Percentiles rank a stretch among this genome's conserved stretches.
Evolutionary conservation across 2,329 filamentous ascomycete species (phyloP).

Genomic region (Myriosclerotinia curreyana): DNA sequence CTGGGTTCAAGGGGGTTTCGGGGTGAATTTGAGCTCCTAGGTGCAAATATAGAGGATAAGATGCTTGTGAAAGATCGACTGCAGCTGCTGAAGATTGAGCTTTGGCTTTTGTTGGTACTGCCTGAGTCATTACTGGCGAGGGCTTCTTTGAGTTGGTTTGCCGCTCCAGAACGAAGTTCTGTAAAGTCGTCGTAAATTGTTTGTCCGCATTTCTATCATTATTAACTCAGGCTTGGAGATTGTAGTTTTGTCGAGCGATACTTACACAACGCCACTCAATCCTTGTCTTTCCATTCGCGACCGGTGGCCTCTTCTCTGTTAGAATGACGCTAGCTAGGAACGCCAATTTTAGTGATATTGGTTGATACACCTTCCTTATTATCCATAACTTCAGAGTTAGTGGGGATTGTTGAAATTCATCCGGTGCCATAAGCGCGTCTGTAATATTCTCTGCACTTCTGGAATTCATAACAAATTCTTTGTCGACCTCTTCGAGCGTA

Average conservation of each 20-base stretch:
- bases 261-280: slow-evolving; percentile 23
- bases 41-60: not conserved
- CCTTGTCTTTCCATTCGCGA: slow-evolving; percentile 20
- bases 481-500: not conserved
- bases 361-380: not conserved
- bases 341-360: not conserved
- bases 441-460: not conserved
- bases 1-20: not conserved
- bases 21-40: not conserved
- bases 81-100: not conserved
- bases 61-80: not conserved
- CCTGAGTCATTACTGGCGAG: not conserved
- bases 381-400: not conserved
- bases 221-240: not conserved
- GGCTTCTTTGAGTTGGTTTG: slow-evolving; percentile 4
- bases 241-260: not conserved
- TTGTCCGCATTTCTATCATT: slow-evolving; percentile 25
- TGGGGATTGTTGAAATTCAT: not conserved
- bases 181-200: slow-evolving; percentile 25
- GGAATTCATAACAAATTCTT: not conserved
- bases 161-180: slow-evolving; percentile 20
- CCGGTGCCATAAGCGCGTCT: not conserved
- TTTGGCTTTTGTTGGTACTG: not conserved
- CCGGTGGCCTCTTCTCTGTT: not conserved
- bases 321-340: not conserved